Evolutionary conservation across 164 flowering plant genomes (phyloP).

Genomic region (Amborella trichopoda): DNA sequence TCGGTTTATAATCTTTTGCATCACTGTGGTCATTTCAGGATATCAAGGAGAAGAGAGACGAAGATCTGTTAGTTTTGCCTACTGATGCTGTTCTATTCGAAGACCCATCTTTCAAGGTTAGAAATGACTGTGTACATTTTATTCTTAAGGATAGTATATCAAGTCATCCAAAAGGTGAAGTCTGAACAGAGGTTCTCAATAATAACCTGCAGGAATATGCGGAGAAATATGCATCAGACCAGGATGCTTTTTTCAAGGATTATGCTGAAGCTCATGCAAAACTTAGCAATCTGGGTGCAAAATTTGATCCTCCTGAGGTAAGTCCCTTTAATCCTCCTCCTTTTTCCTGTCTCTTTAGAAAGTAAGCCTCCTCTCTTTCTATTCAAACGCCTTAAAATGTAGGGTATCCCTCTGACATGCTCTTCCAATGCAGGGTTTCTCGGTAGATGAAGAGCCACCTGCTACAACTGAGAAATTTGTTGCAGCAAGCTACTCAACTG

Average conservation of each 20-base stretch:
- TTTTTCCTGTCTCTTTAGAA: neutral
- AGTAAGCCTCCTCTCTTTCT: no score
- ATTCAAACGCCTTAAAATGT: no score
- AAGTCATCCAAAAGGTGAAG: neutral
- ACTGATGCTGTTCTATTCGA: constrained; percentile 95
- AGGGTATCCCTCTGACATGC: no score
- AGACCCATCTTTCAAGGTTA: constrained; percentile 89
- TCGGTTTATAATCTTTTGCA: neutral
- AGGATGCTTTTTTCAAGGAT: constrained; percentile 85
- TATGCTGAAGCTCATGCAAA: constrained; percentile 99
- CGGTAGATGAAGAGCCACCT: constrained; percentile 34
- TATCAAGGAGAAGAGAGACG: constrained; percentile 76
- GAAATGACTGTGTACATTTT: constrained; percentile 2
- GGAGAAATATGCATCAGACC: constrained; percentile 87
- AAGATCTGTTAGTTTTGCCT: constrained; percentile 84
- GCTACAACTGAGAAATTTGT: constrained; percentile 66
- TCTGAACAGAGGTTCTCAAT: neutral
- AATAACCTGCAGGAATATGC: constrained; percentile 58
- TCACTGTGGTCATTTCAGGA: constrained; percentile 38
- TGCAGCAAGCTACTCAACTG: constrained; percentile 83
- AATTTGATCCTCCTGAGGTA: constrained; percentile 97
- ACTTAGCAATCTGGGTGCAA: constrained; percentile 93
- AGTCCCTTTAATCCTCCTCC: constrained; percentile 5
- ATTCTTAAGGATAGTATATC: neutral
- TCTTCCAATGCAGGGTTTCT: constrained; percentile 53